phyloP scores from a whole-genome alignment of 176 grass and related monocot genomes.

The Eleusine indica region DNA sequence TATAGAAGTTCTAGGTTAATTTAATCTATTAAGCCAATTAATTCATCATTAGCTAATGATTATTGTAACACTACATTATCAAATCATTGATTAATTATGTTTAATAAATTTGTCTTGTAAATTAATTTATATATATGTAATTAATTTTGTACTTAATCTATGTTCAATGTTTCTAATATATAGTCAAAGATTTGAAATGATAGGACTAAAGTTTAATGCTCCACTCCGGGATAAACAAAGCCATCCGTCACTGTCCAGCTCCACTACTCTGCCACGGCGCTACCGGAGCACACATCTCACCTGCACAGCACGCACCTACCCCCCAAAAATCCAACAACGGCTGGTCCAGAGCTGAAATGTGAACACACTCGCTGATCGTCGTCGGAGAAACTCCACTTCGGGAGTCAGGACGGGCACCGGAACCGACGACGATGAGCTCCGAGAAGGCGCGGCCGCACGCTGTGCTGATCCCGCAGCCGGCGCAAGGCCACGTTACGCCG shows the following conservation, averaged over 20 bases:
- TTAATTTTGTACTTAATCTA: too few relatives aligned
- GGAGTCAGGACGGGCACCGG: background rate
- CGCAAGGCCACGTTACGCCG: slow-evolving; percentile 77
- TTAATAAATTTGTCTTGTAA: too few relatives aligned
- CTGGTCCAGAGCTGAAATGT: background rate
- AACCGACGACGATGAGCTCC: slow-evolving; percentile 34
- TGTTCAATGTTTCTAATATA: too few relatives aligned
- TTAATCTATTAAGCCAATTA: too few relatives aligned
- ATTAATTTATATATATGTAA: too few relatives aligned
- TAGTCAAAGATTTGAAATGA: too few relatives aligned
- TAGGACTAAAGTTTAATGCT: background rate
- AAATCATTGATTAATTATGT: too few relatives aligned
- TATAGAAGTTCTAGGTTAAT: too few relatives aligned
- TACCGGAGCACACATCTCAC: background rate
- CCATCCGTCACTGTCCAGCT: background rate
- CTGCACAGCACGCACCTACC: background rate
- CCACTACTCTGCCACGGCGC: background rate
- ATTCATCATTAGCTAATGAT: too few relatives aligned
- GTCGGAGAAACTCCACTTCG: background rate
- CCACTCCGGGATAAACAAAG: background rate
- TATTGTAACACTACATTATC: too few relatives aligned
- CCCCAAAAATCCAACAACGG: background rate
- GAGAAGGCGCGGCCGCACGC: slow-evolving; percentile 34
- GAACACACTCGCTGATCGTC: background rate
- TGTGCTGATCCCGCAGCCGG: slow-evolving; percentile 69